Evolutionary conservation across 805 yeast species (phyloP), one percentile per base, ranked within the genome.

Genomic region (Starmerella stigmatis): DNA sequence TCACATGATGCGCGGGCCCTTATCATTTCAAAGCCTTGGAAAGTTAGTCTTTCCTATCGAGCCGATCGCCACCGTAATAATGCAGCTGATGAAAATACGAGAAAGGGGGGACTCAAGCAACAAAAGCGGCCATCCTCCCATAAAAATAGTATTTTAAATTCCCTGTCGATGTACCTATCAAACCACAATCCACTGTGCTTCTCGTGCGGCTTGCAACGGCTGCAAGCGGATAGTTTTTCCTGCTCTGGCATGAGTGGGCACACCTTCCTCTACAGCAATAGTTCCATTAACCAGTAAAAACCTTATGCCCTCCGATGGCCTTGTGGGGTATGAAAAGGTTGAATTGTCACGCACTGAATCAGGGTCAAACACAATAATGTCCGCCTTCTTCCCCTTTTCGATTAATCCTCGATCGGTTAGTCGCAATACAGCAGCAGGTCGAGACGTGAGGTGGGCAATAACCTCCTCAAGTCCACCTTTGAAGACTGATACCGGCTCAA

Each of bases 291-390:
- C 52, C 10, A 49, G 40, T 25, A 49, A 44, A 15, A 16, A 43
- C 3, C 35, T 38, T 17, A 49, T 29, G 3, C 52, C 52, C n/a
- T 13, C 15, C 1, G 47, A 41, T 3, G 43, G 29, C 26, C 26
- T 36, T 22, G 22, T 20, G 11, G 52, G 52, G n/a, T 33, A 22
- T 12, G 43, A 16, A 30, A 46, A 49, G 8, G 52, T 49, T 1
- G 52, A 28, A 17, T 31, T 23, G 32, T 49, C 52, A 17, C 50
- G 47, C 15, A 49, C 44, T 8, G 35, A 27, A 5, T 36, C 30
- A 1, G 52, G 50, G 26, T 49, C 50, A 22, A 49, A 49, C 4
- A 49, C 37, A 6, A 49, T 46, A 12, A 49, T 39, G 43, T 49
- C 52, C 11, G 52, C 52, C 12, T 15, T 25, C 29, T 32, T 38